Evolutionary conservation across 192 early-diverging fungal genomes (phyloP), one percentile per base, ranked within the genome.

Genomic region (Helicostylum pulchrum): DNA sequence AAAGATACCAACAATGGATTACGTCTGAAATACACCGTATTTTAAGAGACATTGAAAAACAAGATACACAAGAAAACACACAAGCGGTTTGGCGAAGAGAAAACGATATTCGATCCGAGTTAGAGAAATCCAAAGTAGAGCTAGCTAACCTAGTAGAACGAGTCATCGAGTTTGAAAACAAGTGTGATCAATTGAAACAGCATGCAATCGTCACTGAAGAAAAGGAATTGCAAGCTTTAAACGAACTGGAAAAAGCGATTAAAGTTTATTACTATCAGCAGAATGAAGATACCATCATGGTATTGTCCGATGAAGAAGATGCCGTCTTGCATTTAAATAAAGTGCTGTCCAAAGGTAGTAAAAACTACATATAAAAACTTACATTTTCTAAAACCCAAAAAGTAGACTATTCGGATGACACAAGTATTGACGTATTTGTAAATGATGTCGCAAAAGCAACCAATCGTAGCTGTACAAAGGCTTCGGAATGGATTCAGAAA

Each of bases 1-100:
- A 83, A 46, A 78, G 75, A 65, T 90, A 89, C 61, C 81, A 88
- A 54, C 75, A 87, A 26, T 75, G 87, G n/a, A 90, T 90, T 55
- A 89, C 88, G 4, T 77, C 77, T 47, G 89, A 90, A 60, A 90
- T 90, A 44, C 90, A 90, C 67, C 81, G 87, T 49, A 89, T 89
- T 55, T 69, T 90, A 60, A 78, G 88, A 34, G 89, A 90, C 42
- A 57, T 88, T 53, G 78, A 77, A 57, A 84, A 79, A 17, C 74
- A 73, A 45, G 76, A 70, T 46, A 84, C 89, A 49, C 76, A 83
- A 55, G 81, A 88, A 36, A 80, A 73, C 15, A 60, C 14, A 19
- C 86, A 75, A 23, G 62, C 56, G 17, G 64, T 72, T 4, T 72
- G 70, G 70, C 46, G 70, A 54, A 59, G 70, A n/a, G 70, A 72